Evolutionary conservation across 2,329 filamentous ascomycete genomes (phyloP).

Genomic region (Kalmusia sp.): DNA sequence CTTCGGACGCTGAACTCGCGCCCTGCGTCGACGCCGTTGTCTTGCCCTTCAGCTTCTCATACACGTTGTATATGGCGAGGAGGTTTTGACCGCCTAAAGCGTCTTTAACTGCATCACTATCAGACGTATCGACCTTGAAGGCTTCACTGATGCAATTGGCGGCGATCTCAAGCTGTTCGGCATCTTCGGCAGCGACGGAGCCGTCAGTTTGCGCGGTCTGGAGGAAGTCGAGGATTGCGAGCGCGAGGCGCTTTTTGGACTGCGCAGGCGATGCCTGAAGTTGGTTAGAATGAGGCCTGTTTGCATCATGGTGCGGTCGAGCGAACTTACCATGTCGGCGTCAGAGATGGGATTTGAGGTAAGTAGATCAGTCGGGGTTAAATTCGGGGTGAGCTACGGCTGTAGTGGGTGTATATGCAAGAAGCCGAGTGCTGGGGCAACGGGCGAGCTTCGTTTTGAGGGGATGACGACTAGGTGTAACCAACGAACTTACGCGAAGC

Average conservation of each 20-base stretch:
- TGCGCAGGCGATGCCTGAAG: slow-evolving; percentile 34
- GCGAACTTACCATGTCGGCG: slow-evolving; percentile 37
- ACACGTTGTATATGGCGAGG: slow-evolving; percentile 90
- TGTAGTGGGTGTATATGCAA: background rate
- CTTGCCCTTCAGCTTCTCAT: slow-evolving; percentile 88
- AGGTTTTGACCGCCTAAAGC: slow-evolving; percentile 88
- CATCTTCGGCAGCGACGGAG: slow-evolving; percentile 84
- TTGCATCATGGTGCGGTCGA: slow-evolving; percentile 19
- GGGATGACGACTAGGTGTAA: background rate
- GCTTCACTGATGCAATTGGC: slow-evolving; percentile 92
- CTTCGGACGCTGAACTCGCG: slow-evolving; percentile 49
- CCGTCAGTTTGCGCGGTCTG: slow-evolving; percentile 84
- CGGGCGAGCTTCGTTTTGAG: background rate
- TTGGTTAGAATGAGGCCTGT: slow-evolving; percentile 19
- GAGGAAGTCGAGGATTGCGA: slow-evolving; percentile 97
- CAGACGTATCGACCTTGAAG: slow-evolving; percentile 90
- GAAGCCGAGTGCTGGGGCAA: background rate
- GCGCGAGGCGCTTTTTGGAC: slow-evolving; percentile 86
- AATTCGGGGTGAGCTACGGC: background rate
- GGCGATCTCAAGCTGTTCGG: slow-evolving; percentile 92
- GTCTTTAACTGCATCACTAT: slow-evolving; percentile 74
- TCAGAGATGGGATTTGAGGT: background rate
- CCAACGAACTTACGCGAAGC: slow-evolving; percentile 1
- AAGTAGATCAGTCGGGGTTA: background rate
- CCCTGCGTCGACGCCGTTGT: slow-evolving; percentile 56